A percentile compares a stretch with the other conserved stretches of the same genome.
Conservation (phyloP, 1,139 yeast species). For the Saccharomyces hybrid region DNA sequence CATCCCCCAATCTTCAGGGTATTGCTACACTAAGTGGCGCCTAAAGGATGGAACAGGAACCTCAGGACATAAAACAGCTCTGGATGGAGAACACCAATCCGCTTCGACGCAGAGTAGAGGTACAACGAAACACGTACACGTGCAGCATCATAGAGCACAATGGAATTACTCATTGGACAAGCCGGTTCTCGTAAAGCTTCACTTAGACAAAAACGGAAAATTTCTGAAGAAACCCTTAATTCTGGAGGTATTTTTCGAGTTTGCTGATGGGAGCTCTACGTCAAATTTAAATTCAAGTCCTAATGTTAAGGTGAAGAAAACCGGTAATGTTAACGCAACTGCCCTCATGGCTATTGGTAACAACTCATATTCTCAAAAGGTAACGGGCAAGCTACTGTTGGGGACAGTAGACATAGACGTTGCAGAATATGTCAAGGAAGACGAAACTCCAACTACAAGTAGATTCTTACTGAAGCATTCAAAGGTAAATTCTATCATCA, state of each 20-base stretch:
- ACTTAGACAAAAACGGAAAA: constrained; percentile 34
- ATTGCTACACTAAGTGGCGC: constrained; percentile 57
- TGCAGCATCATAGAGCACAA: constrained; percentile 42
- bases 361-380: constrained; percentile 21
- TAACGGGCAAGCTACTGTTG: constrained; percentile 38
- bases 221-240: constrained; percentile 34
- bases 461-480: constrained; percentile 68
- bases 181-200: constrained; percentile 37
- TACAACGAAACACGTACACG: constrained; percentile 31
- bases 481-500: constrained; percentile 72
- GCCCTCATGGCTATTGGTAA: constrained; percentile 5
- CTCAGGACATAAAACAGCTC: constrained; percentile 8
- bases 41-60: constrained; percentile 38
- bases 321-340: constrained; percentile 4
- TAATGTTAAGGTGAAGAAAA: constrained; percentile 3
- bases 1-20: constrained; percentile 72
- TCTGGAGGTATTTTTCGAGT: constrained; percentile 35
- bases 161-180: constrained; percentile 40
- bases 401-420: constrained; percentile 66
- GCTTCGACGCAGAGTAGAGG: constrained; percentile 3
- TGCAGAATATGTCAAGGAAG: constrained; percentile 59
- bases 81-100: constrained; percentile 29
- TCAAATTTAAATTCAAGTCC: neutral
- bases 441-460: constrained; percentile 43
- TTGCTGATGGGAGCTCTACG: constrained; percentile 10